Evolutionary conservation across 768 basidiomycete species (phyloP), one percentile per base, ranked within the genome.

Genomic region (Mycena haematopus): DNA sequence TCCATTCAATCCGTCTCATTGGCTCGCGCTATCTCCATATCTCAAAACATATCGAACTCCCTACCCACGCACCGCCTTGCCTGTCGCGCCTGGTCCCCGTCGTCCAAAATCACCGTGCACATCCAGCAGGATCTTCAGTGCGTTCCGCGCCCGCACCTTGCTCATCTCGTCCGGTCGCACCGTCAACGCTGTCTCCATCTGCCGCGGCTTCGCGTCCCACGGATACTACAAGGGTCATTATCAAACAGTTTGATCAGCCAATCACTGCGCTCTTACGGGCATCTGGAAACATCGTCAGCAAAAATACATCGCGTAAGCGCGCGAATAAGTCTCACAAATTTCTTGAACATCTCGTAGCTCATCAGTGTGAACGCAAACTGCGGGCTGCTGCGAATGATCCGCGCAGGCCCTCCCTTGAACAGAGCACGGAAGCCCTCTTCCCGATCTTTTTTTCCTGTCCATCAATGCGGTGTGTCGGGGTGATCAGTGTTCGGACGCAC

Each of bases 321-420:
- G 51, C 50, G 50, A 46, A 46, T 46, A 66, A 27, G 33, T 76
- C 81, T 75, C 71, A 83, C 82, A 67, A 72, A 56, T 55, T 74
- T 78, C 68, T 83, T 83, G 66, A 67, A 67, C 66, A 67, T 64
- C 71, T 90, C 89, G 72, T 90, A 90, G 54, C 85, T 91, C 67
- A 95, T 86, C 19, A 96, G 80, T 15, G 94, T 96, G 72, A 96
- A 97, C 53, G 94, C 96, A 74, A 99, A 99, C 74, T 99, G 92
- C 64, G 91, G 90, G 72, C 94, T 95, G 76, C 90, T 92, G 65
- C 95, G 87, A 62, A 95, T 79, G 47, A 96, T 81, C 53, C 95
- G 91, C 49, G 95, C 95, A 14, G 89, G 86, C 24, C 95, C 94
- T 52, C 95, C 95, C 71, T 96, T 96, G 85, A 92, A 97, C 57